These are phyloP conservation scores for Heliocybe sulcata DNA, from an alignment of 1,284 basidiomycete species.

Conservation along the genomic window DNA sequence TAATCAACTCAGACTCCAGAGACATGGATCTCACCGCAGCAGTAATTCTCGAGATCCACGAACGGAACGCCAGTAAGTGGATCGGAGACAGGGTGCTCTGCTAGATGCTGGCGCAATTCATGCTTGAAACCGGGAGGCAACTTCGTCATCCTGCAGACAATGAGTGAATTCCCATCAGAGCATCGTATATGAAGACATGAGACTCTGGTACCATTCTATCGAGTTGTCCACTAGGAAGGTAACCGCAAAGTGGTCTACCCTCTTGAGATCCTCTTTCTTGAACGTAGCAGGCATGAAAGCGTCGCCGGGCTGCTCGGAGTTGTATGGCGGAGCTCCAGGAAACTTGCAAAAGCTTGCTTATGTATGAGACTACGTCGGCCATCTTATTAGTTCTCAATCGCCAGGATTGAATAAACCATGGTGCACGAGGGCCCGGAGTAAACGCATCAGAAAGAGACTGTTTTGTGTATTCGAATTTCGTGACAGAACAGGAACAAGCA, in stretches of 20 bases:
- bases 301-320: too few relatives aligned
- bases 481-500: too few relatives aligned
- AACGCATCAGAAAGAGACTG: too few relatives aligned
- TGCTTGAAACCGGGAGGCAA: constrained; percentile 72
- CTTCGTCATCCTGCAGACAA: constrained; percentile 56
- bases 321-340: too few relatives aligned
- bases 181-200: neutral
- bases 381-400: too few relatives aligned
- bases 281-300: neutral
- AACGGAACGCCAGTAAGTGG: constrained; percentile 12
- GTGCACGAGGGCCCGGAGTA: too few relatives aligned
- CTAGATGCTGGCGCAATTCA: constrained; percentile 60
- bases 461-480: too few relatives aligned
- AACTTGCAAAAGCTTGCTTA: too few relatives aligned
- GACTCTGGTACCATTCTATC: constrained; percentile 58
- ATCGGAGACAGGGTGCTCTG: constrained; percentile 21
- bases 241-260: constrained; percentile 46
- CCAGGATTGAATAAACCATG: too few relatives aligned
- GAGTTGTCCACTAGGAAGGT: constrained; percentile 72
- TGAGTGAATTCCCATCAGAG: neutral
- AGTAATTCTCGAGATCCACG: constrained; percentile 61
- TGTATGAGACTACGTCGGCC: too few relatives aligned
- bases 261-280: neutral
- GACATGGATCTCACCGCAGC: constrained; percentile 47
- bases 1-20: neutral